These are phyloP conservation scores for Penicillium atrosanguineum DNA, from an alignment of 495 filamentous ascomycete genomes.

Conservation along the genomic window DNA sequence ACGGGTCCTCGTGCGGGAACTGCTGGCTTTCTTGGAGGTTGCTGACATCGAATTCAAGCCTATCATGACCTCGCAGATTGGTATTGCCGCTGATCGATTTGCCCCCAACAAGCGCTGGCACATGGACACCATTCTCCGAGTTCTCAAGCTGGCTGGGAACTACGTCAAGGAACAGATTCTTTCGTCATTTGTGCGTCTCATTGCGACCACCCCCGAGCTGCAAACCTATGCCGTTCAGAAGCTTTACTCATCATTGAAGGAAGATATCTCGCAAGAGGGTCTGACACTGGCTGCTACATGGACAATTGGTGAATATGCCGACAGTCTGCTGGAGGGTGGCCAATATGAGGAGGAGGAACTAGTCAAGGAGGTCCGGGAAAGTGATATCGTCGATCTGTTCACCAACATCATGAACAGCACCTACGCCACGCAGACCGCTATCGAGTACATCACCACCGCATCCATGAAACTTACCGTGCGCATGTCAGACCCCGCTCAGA, in stretches of 20 bases:
- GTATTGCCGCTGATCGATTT: constrained; percentile 92
- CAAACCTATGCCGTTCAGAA: constrained; percentile 97
- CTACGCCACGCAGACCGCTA: constrained; percentile 83
- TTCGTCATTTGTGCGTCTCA: constrained; percentile 92
- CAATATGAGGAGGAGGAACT: constrained; percentile 95
- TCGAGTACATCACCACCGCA: constrained; percentile 93
- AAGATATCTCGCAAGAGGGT: constrained; percentile 95
- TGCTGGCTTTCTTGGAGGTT: constrained; percentile 92
- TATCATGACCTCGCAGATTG: constrained; percentile 94
- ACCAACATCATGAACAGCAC: constrained; percentile 88
- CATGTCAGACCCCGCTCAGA: constrained; percentile 74
- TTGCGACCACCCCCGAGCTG: constrained; percentile 89
- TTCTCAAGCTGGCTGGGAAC: constrained; percentile 89
- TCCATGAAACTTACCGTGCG: constrained; percentile 94
- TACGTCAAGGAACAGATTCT: constrained; percentile 98
- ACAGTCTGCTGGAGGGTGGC: constrained; percentile 80
- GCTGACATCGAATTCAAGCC: constrained; percentile 99
- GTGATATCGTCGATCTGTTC: constrained; percentile 88
- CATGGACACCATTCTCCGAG: constrained; percentile 93
- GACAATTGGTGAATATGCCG: constrained; percentile 97
- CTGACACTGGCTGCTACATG: constrained; percentile 92
- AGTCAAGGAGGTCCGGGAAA: constrained; percentile 84
- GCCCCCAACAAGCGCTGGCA: constrained; percentile 98
- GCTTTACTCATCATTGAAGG: constrained; percentile 83
- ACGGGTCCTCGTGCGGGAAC: constrained; percentile 83